Evolutionary conservation across 176 grass and related monocot species (phyloP).

Genomic region (Typha latifolia): DNA sequence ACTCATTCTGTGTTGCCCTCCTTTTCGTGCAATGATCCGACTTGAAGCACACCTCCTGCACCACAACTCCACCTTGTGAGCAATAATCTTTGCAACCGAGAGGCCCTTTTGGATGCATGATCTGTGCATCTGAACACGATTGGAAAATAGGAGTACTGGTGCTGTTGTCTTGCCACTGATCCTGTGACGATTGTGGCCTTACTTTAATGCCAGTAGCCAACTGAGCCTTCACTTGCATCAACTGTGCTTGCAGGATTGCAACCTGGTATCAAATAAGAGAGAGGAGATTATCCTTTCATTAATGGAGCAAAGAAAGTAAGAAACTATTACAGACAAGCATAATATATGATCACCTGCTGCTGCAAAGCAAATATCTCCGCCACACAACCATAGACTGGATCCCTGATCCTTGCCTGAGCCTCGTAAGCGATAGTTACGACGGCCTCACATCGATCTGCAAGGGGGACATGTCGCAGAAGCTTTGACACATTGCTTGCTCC

Average conservation of each 20-base stretch:
- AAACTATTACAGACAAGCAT: not conserved
- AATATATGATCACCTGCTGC: constrained; percentile 43
- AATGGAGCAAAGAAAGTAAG: not conserved
- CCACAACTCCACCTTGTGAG: constrained; percentile 3
- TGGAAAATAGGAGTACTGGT: constrained; percentile 22
- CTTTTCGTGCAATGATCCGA: constrained; percentile 55
- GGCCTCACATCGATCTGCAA: constrained; percentile 68
- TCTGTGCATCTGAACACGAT: constrained; percentile 6
- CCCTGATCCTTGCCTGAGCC: constrained; percentile 69
- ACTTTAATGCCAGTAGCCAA: constrained; percentile 36
- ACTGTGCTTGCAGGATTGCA: constrained; percentile 76
- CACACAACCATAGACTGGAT: constrained; percentile 82
- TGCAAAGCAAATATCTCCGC: constrained; percentile 90
- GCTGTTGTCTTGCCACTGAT: constrained; percentile 32
- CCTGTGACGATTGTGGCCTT: constrained; percentile 8
- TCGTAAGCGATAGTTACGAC: constrained; percentile 88
- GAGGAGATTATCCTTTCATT: not conserved
- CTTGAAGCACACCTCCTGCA: constrained; percentile 39
- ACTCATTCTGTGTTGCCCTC: constrained; percentile 26
- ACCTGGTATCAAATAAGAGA: constrained; percentile 32
- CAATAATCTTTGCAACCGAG: constrained; percentile 21
- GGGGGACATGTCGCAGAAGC: constrained; percentile 88
- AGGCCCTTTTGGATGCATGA: constrained; percentile 29
- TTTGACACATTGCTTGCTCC: constrained; percentile 95
- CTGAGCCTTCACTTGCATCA: constrained; percentile 83